These are phyloP conservation scores for Populus euphratica DNA, from an alignment of 345 rosid genomes.

Conservation along the genomic window DNA sequence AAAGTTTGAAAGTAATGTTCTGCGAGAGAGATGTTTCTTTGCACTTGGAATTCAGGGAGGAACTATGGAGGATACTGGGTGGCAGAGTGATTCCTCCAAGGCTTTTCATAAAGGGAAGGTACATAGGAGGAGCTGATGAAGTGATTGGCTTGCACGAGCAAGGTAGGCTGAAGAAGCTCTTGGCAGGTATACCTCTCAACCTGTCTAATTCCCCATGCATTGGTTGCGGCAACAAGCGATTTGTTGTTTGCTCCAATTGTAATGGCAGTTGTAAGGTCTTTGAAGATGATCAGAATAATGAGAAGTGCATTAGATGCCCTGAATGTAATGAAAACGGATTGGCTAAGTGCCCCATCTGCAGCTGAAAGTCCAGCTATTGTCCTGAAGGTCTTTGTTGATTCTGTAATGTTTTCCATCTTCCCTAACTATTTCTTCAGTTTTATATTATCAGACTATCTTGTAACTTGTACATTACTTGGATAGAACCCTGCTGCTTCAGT, in stretches of 20 bases:
- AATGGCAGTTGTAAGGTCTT: constrained; percentile 63
- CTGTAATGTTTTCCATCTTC: background rate
- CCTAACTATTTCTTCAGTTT: background rate
- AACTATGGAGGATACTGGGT: constrained; percentile 59
- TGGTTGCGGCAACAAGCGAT: constrained; percentile 52
- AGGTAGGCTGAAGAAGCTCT: constrained; percentile 72
- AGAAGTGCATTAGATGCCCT: constrained; percentile 44
- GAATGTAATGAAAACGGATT: constrained; percentile 87
- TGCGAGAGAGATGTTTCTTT: constrained; percentile 77
- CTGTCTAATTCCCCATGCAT: constrained; percentile 31
- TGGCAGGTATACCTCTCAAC: constrained; percentile 45
- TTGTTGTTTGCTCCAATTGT: constrained; percentile 66
- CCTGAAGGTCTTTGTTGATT: background rate
- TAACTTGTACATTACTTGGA: background rate
- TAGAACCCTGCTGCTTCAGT: background rate
- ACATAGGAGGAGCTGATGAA: constrained; percentile 85
- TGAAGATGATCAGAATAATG: constrained; percentile 24
- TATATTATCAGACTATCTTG: background rate
- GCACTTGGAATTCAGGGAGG: constrained; percentile 70
- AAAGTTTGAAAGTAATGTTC: constrained; percentile 51
- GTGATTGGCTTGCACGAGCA: constrained; percentile 66
- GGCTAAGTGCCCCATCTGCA: constrained; percentile 59
- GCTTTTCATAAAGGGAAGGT: constrained; percentile 72
- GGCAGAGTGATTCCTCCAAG: constrained; percentile 62
- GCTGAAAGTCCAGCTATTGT: constrained; percentile 26